These are phyloP conservation scores for Penicillium sclerotiorum DNA, from an alignment of 2,329 filamentous ascomycete genomes.

Conservation along the genomic window DNA sequence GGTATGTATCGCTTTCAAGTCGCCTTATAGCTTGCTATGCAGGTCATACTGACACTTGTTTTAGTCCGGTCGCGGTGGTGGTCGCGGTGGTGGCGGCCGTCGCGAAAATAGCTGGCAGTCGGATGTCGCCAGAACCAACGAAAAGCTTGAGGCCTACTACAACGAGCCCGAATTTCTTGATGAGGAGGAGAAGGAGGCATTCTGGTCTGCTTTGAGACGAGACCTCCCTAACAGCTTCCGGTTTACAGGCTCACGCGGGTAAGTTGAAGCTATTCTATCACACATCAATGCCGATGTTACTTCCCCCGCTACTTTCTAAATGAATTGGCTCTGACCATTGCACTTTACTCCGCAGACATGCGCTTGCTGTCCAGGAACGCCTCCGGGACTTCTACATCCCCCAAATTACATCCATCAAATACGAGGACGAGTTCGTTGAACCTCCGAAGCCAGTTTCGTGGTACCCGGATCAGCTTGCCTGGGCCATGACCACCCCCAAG, in stretches of 20 bases:
- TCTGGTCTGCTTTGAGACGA: constrained; percentile 80
- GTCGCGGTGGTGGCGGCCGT: constrained; percentile 46
- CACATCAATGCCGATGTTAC: not conserved
- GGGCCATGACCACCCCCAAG: constrained; percentile 98
- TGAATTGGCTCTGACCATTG: constrained; percentile 15
- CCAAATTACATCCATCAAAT: constrained; percentile 79
- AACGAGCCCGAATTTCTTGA: constrained; percentile 73
- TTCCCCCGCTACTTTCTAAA: not conserved
- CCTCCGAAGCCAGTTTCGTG: constrained; percentile 81
- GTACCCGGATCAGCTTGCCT: constrained; percentile 94
- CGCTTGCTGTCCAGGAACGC: constrained; percentile 86
- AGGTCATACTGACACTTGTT: constrained; percentile 20
- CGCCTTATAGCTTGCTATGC: not conserved
- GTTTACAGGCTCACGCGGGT: constrained; percentile 94
- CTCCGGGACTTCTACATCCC: constrained; percentile 88
- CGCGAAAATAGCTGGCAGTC: constrained; percentile 54
- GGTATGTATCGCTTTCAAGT: constrained; percentile 13
- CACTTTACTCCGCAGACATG: constrained; percentile 62
- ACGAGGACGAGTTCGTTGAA: constrained; percentile 80
- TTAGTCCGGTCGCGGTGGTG: constrained; percentile 45
- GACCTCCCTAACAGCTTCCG: constrained; percentile 97
- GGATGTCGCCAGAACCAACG: constrained; percentile 74
- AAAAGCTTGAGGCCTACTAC: constrained; percentile 85
- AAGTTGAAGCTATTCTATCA: constrained; percentile 30
- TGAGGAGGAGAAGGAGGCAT: constrained; percentile 74